Evolutionary conservation across 1,284 basidiomycete genomes (phyloP).

Genomic region (Ustilago curta): DNA sequence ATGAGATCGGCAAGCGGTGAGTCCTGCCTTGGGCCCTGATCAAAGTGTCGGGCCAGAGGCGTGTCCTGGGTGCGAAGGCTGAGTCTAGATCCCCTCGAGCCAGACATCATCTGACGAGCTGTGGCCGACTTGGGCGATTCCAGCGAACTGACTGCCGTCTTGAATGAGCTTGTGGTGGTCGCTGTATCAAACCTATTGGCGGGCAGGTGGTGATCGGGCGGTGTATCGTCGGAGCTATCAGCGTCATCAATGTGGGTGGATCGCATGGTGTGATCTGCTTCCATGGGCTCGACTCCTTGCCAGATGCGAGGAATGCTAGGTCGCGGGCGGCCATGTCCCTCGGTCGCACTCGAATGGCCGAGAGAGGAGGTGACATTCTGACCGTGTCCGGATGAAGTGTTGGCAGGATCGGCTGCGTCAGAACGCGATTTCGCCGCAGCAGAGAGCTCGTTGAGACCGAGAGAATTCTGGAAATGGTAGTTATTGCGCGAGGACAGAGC

Average conservation of each 20-base stretch:
- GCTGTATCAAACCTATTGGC: conserved; percentile 42
- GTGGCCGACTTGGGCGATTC: conserved; percentile 33
- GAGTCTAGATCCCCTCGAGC: conserved; percentile 29
- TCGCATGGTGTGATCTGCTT: conserved; percentile 24
- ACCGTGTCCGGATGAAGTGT: background rate
- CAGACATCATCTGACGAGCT: conserved; percentile 15
- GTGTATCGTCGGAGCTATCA: conserved; percentile 34
- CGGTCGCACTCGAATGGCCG: conserved; percentile 14
- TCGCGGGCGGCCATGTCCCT: conserved; percentile 28
- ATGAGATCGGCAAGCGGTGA: conserved; percentile 51
- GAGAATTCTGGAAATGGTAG: conserved; percentile 26
- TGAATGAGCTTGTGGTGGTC: conserved; percentile 42
- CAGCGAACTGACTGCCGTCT: conserved; percentile 35
- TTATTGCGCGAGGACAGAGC: conserved; percentile 20
- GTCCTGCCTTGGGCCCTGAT: conserved; percentile 28
- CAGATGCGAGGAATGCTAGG: conserved; percentile 50
- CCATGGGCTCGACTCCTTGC: conserved; percentile 44
- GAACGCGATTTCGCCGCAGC: conserved; percentile 15
- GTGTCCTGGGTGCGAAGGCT: conserved; percentile 40
- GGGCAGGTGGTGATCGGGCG: conserved; percentile 26
- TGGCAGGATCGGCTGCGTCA: conserved; percentile 3
- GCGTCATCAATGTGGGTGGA: conserved; percentile 37
- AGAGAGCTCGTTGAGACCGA: conserved; percentile 22
- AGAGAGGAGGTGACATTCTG: conserved; percentile 4
- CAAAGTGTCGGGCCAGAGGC: conserved; percentile 46